phyloP scores from a whole-genome alignment of 306 rosid species.

The Trifolium repens region DNA sequence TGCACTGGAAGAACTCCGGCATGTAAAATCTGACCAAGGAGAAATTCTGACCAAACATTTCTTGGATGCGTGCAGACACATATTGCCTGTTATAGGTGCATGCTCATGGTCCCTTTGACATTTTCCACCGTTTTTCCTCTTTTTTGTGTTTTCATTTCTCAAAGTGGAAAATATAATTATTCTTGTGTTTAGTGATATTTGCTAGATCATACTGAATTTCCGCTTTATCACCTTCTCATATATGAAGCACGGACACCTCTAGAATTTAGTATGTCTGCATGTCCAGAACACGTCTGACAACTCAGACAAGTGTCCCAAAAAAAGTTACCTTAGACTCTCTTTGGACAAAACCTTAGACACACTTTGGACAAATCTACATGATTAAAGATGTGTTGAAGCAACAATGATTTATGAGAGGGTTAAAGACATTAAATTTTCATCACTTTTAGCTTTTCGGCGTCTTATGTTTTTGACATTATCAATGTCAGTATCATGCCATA shows the following conservation, averaged over 20 bases:
- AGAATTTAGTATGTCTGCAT: background rate
- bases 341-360: background rate
- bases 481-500: background rate
- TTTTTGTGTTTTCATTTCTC: slow-evolving; percentile 4
- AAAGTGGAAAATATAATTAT: slow-evolving; percentile 16
- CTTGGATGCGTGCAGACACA: slow-evolving; percentile 86
- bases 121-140: slow-evolving; percentile 2
- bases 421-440: background rate
- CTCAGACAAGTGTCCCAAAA: background rate
- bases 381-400: background rate
- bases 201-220: slow-evolving; percentile 22
- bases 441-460: background rate
- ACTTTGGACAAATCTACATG: background rate
- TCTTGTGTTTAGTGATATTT: slow-evolving; percentile 21
- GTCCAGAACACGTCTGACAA: background rate
- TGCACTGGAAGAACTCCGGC: slow-evolving; percentile 76
- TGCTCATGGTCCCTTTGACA: slow-evolving; percentile 23
- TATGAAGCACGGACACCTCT: background rate
- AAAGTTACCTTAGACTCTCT: background rate
- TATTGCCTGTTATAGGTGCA: slow-evolving; percentile 89
- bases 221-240: background rate
- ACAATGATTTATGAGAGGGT: background rate
- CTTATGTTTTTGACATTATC: background rate
- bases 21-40: slow-evolving; percentile 73
- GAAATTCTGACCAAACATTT: slow-evolving; percentile 79